Base-by-base conservation (phyloP, 257 asterid species). In the Petunia axillaris region DNA sequence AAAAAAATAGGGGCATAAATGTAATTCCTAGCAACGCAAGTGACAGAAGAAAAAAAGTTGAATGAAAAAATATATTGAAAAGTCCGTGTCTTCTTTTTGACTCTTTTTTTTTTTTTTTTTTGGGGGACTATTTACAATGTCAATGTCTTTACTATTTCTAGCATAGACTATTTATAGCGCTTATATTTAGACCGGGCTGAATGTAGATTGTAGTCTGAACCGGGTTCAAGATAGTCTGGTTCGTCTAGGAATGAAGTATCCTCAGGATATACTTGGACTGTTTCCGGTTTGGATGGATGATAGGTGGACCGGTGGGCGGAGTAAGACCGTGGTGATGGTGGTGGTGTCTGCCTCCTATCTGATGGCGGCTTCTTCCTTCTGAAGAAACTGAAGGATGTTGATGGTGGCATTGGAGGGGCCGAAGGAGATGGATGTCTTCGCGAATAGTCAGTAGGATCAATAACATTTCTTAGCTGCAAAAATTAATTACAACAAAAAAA, bases 311-410 rank as follows among this genome's bases (percentile, higher is more conserved):
- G 44, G 58, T 71, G 44, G 15, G 44, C 8, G 11, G 7, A 25
- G 59, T 46, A 9, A 44, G 77, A 46, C 76, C 59, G 41, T 13
- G 77, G 77, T 1, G 59, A 70, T 70, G 16, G 77, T 44, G 76
- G 40, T 44, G 59, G 11, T 25, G 25, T 25, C 15, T 70, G 76
- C 58, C 40, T 16, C 15, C 5, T 10, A 0, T 71, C 77, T 6
- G 60, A 71, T 0, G 77, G 8, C 0, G 62, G 62, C 5, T 73
- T 73, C 8, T 37, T 73, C 41, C 77, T 73, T 6, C 46, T 54
- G 35, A 73, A 73, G 37, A 73, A 73, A 1, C 77, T n/a, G 14
- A 73, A 73, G 11, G 46, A 11, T 2, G 60, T 46, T 10, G 77
- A 71, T 0, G 58, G 5, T 36, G 67, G 68, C 4, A 6, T 2